These are phyloP conservation scores for Durio zibethinus DNA, from an alignment of 345 rosid species.

Conservation along the genomic window DNA sequence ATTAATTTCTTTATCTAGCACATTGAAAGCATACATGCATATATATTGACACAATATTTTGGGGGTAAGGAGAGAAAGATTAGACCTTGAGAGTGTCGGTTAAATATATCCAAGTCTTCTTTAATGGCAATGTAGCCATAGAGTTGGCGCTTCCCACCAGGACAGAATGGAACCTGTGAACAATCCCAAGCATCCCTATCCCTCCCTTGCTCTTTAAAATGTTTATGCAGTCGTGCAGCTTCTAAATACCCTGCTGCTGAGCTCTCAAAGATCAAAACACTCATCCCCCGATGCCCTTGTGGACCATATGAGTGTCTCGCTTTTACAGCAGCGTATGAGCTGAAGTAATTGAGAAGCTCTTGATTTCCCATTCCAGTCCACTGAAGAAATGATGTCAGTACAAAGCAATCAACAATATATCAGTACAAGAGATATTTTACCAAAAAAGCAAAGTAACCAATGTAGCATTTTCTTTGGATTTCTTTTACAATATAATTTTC, in stretches of 20 bases:
- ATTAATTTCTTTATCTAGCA: background rate
- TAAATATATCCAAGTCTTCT: slow-evolving; percentile 37
- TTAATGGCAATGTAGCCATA: slow-evolving; percentile 40
- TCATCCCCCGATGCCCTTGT: slow-evolving; percentile 46
- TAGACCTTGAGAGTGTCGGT: slow-evolving; percentile 38
- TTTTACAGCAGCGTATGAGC: slow-evolving; percentile 32
- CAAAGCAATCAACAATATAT: background rate
- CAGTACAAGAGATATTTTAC: background rate
- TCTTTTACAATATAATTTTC: background rate
- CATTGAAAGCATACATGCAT: background rate
- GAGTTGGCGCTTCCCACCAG: slow-evolving; percentile 42
- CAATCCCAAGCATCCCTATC: slow-evolving; percentile 45
- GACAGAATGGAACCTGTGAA: slow-evolving; percentile 19
- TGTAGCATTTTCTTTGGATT: background rate
- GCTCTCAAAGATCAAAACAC: slow-evolving; percentile 38
- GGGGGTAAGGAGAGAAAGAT: background rate
- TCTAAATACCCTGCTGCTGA: slow-evolving; percentile 45
- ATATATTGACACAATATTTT: background rate
- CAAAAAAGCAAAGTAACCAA: background rate
- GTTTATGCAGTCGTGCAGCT: slow-evolving; percentile 42
- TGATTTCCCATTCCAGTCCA: slow-evolving; percentile 51
- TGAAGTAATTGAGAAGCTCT: slow-evolving; percentile 42
- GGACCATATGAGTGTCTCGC: slow-evolving; percentile 50
- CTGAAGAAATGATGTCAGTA: slow-evolving; percentile 17
- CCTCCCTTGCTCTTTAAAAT: slow-evolving; percentile 39